Percentiles rank a stretch among this genome's conserved stretches.
phyloP scores from a whole-genome alignment of 2,329 filamentous ascomycete genomes.

The Leptographium lundbergii region DNA sequence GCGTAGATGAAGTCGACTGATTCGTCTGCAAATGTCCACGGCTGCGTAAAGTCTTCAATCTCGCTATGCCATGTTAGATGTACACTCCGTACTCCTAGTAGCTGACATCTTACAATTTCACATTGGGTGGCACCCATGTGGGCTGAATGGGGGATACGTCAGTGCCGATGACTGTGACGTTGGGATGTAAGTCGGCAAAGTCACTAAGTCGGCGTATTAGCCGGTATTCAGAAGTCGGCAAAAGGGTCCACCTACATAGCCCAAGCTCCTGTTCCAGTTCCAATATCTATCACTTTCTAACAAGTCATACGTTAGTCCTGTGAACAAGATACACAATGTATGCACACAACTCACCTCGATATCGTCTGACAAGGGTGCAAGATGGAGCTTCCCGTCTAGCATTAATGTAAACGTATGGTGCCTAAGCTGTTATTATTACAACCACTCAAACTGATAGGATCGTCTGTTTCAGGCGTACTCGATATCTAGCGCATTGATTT shows the following conservation, averaged over 20 bases:
- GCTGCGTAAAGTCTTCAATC: slow-evolving; percentile 46
- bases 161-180: not conserved
- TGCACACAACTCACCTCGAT: not conserved
- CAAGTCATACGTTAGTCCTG: not conserved
- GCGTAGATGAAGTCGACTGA: slow-evolving; percentile 46
- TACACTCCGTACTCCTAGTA: not conserved
- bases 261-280: not conserved
- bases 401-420: not conserved
- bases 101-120: not conserved
- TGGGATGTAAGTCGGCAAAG: not conserved
- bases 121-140: not conserved
- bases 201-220: not conserved
- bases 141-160: slow-evolving; percentile 1
- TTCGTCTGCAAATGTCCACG: slow-evolving; percentile 31
- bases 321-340: not conserved
- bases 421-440: not conserved
- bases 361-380: not conserved
- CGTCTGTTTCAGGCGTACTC: not conserved
- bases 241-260: not conserved
- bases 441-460: not conserved
- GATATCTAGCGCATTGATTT: not conserved
- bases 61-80: slow-evolving; percentile 15
- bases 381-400: not conserved
- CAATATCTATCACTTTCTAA: not conserved
- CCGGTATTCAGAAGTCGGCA: no score